phyloP scores from a whole-genome alignment of 2,329 filamentous ascomycete genomes.

The Helotiales sp. region DNA sequence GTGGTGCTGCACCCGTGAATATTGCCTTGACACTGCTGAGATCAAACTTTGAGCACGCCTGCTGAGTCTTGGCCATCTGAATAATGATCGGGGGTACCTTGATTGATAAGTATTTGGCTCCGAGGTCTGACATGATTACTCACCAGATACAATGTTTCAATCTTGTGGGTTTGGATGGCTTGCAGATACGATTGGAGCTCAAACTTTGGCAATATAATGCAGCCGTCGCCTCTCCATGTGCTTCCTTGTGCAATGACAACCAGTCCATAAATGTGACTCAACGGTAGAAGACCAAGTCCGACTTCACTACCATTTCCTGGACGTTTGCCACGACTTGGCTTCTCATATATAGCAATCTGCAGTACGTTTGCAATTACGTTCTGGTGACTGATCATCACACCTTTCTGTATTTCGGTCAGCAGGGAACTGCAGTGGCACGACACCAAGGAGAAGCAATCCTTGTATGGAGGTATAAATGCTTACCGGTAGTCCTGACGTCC shows the following conservation, averaged over 20 bases:
- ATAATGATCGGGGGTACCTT: slow-evolving; percentile 82
- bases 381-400: slow-evolving; percentile 80
- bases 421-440: not conserved
- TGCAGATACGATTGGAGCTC: slow-evolving; percentile 65
- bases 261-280: slow-evolving; percentile 82
- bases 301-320: slow-evolving; percentile 34
- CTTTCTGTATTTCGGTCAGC: slow-evolving; percentile 54
- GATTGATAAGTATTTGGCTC: not conserved
- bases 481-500: slow-evolving; percentile 61
- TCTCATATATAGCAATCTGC: slow-evolving; percentile 43
- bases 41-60: slow-evolving; percentile 65
- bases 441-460: not conserved
- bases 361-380: slow-evolving; percentile 78
- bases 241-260: slow-evolving; percentile 67
- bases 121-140: slow-evolving; percentile 26
- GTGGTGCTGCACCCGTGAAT: slow-evolving; percentile 76
- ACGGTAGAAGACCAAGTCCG: slow-evolving; percentile 73
- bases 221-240: slow-evolving; percentile 70
- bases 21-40: slow-evolving; percentile 64
- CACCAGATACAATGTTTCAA: slow-evolving; percentile 67
- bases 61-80: slow-evolving; percentile 65
- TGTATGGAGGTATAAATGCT: slow-evolving; percentile 3
- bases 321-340: slow-evolving; percentile 52
- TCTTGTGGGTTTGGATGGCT: slow-evolving; percentile 68
- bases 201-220: slow-evolving; percentile 74